Evolutionary conservation across 2,329 filamentous ascomycete genomes (phyloP).

Genomic region (Colletotrichum truncatum): DNA sequence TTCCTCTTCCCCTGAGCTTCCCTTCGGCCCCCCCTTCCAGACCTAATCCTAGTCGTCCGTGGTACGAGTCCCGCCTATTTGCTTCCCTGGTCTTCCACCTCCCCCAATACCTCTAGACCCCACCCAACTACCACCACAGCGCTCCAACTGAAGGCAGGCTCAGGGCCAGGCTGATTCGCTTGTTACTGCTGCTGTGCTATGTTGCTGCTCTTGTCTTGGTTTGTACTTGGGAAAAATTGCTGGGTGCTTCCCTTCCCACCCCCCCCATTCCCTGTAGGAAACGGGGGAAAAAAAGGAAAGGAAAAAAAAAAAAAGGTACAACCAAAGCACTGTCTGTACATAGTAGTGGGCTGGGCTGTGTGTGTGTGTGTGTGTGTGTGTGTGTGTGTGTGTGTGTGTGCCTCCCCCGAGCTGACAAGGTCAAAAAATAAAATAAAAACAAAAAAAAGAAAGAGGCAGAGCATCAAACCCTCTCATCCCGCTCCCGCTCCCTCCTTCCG

Average conservation of each 20-base stretch:
- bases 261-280: too few species aligned
- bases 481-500: slow-evolving; percentile 6
- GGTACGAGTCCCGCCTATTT: slow-evolving; percentile 4
- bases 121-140: not conserved
- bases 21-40: slow-evolving; percentile 11
- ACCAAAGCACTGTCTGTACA: not conserved
- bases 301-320: too few species aligned
- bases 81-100: slow-evolving; percentile 25
- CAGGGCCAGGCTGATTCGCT: too few species aligned
- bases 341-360: not conserved
- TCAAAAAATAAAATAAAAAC: not conserved
- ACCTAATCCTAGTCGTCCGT: slow-evolving; percentile 5
- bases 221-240: too few species aligned
- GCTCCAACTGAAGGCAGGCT: too few species aligned
- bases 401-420: slow-evolving; percentile 13
- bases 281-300: too few species aligned
- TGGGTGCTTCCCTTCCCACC: too few species aligned
- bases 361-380: not conserved
- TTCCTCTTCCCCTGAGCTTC: slow-evolving; percentile 6
- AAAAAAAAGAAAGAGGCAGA: not conserved
- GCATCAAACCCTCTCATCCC: slow-evolving; percentile 5
- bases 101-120: not conserved
- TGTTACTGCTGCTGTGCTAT: too few species aligned
- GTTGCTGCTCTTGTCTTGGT: too few species aligned
- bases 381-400: not conserved